These are phyloP conservation scores for Xylaria sp. DNA, from an alignment of 2,329 filamentous ascomycete species.

Conservation along the genomic window DNA sequence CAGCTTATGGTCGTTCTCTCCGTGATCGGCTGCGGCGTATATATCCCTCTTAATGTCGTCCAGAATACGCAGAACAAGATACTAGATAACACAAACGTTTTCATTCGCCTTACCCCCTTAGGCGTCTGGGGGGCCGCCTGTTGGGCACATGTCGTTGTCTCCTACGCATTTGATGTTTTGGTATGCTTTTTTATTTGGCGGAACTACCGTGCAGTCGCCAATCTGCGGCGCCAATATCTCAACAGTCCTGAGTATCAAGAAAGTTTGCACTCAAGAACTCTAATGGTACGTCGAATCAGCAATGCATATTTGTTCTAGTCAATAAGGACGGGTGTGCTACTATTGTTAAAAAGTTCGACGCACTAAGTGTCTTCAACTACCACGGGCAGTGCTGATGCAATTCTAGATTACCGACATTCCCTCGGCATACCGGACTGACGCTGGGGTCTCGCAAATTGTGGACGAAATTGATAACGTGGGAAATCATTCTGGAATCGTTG, in stretches of 20 bases:
- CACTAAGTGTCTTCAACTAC: background rate
- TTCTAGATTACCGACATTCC: slow-evolving; percentile 84
- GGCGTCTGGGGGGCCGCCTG: slow-evolving; percentile 62
- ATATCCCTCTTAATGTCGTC: slow-evolving; percentile 81
- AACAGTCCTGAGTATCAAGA: slow-evolving; percentile 85
- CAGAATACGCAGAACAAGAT: slow-evolving; percentile 52
- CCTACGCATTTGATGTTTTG: slow-evolving; percentile 72
- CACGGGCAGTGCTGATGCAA: slow-evolving; percentile 29
- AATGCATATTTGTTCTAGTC: background rate
- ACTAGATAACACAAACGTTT: slow-evolving; percentile 53
- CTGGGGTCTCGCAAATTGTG: slow-evolving; percentile 74
- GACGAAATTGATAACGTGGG: slow-evolving; percentile 53
- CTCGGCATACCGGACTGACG: slow-evolving; percentile 76
- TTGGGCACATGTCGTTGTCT: slow-evolving; percentile 68
- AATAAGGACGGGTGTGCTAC: background rate
- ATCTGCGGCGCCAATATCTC: slow-evolving; percentile 79
- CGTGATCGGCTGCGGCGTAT: slow-evolving; percentile 75
- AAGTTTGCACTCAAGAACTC: slow-evolving; percentile 78
- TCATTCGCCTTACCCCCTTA: slow-evolving; percentile 67
- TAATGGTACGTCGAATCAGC: slow-evolving; percentile 61
- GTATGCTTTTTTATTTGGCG: slow-evolving; percentile 79
- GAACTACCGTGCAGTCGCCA: slow-evolving; percentile 80
- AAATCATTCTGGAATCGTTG: slow-evolving; percentile 65
- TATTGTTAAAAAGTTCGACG: too few relatives aligned
- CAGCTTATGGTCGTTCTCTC: slow-evolving; percentile 82